phyloP scores from a whole-genome alignment of 345 rosid species.

The Aquilaria malaccensis region DNA sequence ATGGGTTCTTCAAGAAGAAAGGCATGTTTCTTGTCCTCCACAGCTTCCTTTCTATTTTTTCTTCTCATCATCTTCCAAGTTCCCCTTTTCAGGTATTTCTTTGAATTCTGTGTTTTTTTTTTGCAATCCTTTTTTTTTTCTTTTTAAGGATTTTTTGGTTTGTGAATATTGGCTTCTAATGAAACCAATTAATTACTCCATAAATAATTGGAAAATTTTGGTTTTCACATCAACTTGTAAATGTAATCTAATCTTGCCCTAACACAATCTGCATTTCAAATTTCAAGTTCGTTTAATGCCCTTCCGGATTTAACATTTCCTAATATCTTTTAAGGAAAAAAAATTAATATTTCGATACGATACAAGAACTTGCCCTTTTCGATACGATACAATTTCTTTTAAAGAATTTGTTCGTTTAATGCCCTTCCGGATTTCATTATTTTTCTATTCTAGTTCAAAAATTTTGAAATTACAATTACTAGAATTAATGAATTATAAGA shows the following conservation, averaged over 20 bases:
- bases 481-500: too few species aligned
- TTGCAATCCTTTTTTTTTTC: background rate
- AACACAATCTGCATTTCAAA: too few species aligned
- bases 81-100: conserved; percentile 76
- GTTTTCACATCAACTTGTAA: background rate
- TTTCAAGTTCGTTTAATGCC: too few species aligned
- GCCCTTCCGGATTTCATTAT: too few species aligned
- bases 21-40: conserved; percentile 46
- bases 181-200: background rate
- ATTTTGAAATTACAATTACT: too few species aligned
- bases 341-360: too few species aligned
- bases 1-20: conserved; percentile 55
- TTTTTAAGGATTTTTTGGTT: background rate
- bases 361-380: too few species aligned
- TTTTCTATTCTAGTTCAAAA: too few species aligned
- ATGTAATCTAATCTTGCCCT: background rate
- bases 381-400: too few species aligned
- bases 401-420: too few species aligned
- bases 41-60: conserved; percentile 38
- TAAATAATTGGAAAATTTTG: background rate
- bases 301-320: too few species aligned
- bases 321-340: too few species aligned
- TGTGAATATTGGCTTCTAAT: background rate
- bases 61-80: conserved; percentile 62
- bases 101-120: background rate